Base-by-base conservation (phyloP, 139 green algal genomes). In the Zygnema circumcarinatum region DNA sequence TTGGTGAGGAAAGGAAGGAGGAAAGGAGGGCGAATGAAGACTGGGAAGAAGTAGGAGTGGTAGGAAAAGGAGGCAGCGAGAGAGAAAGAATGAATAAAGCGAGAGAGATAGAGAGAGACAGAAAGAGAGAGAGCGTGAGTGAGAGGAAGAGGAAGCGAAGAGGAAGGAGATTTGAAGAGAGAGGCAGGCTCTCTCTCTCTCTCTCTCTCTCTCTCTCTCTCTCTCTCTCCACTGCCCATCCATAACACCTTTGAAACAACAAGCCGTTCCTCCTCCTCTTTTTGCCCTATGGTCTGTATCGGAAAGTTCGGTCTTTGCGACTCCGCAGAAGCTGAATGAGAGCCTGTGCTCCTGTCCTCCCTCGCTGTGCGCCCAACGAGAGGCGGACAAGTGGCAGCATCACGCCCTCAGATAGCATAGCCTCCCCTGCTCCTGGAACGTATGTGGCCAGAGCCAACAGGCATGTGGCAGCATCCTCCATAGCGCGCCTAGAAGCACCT, bases 381-480 rank as follows among this genome's bases (percentile, higher is more conserved):
- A 88, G 35, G 36, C 41, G 36, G 38, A 88, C 81, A 47, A 88
- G 83, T 62, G 38, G 47, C 38, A 76, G 75, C 74, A 88, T 88
- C n/a, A 38, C 33, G n/a, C 81, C 83, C 31, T 88, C 75, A 20
- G 62, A 39, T 31, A 88, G n/a, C 36, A 88, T 72, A 20, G 22
- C 38, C 32, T 69, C 38, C 33, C 2, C 31, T n/a, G 40, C 32
- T 40, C 36, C 75, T n/a, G 74, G 38, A 56, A 36, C 73, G 76
- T 89, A 33, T 29, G 33, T 39, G 35, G 79, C 79, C 38, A 89
- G 76, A 67, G 56, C 39, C 31, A 85, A 32, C 47, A 89, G 41
- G 33, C 76, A 54, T 29, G 36, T 56, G 25, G 84, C 84, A 33
- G 84, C 84, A 79, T 89, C 52, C 39, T 89, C 84, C 79, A 81